Evolutionary conservation across 2,329 filamentous ascomycete species (phyloP), one percentile per base, ranked within the genome.

Genomic region (Fusarium zealandicum): DNA sequence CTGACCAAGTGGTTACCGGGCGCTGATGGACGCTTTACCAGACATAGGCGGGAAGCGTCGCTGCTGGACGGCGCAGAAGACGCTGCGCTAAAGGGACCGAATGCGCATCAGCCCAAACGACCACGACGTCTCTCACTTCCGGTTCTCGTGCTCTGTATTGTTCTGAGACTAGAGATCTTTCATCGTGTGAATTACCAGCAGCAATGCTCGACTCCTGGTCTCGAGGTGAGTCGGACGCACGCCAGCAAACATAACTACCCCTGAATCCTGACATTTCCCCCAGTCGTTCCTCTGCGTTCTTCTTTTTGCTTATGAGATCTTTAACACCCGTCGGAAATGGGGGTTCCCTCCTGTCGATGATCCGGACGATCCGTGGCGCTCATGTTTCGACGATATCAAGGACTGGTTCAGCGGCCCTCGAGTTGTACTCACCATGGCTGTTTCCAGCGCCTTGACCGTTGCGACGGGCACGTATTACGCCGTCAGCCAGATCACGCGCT

Each of bases 181-280:
- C 75, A 81, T 44, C 71, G 68, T 27, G 75, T 82, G 1, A 74
- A 78, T 12, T 69, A 70, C 20, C 74, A 79, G 52, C 75, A 81
- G 30, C 81, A 84, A 67, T 85, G 82, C 63, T 74, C 80, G 6
- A 72, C 69, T 11, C 71, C 77, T 16, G 81, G 81, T 3, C 61
- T 84, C 13, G 80, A 84, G 75, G 81, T 74, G 58, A 54, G 65
- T 28, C 25, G 5, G 12, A 4, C 30, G 12, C n/a, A 31, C 11
- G 12, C 5, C 12, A 13, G 28, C 22, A 12, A 42, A 31, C 28
- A 13, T 31, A 25, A 11, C 22, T n/a, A 30, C 13, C 16, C 27
- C 6, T 36, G 4, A 36, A 43, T 7, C n/a, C 43, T 64, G 9
- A 59, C 50, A 56, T 28, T 51, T 25, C n/a, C 8, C 13, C 8